Percentiles rank a stretch among this genome's conserved stretches.
Conservation (phyloP, 192 early-diverging fungal genomes). For the Chytriomyces hyalinus region DNA sequence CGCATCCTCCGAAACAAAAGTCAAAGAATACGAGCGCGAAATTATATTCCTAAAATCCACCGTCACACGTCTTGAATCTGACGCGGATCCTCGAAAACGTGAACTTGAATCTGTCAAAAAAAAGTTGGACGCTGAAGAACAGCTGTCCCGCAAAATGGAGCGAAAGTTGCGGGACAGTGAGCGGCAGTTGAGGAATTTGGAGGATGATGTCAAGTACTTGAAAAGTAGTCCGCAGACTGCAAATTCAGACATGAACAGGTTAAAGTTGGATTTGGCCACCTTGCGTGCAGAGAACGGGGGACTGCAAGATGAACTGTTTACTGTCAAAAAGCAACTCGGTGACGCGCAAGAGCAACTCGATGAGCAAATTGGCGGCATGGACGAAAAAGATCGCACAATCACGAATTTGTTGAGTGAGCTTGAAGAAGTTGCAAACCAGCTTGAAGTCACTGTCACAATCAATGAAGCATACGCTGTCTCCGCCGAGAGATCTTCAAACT, state of each 20-base stretch:
- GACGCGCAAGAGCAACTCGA: conserved; percentile 40
- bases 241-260: conserved; percentile 34
- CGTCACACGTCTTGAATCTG: conserved; percentile 42
- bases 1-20: conserved; percentile 41
- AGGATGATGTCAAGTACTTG: conserved; percentile 24
- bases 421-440: conserved; percentile 53
- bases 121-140: conserved; percentile 16
- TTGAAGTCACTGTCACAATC: conserved; percentile 41
- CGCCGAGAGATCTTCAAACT: not conserved
- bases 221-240: conserved; percentile 11
- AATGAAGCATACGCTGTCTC: conserved; percentile 19
- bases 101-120: conserved; percentile 22
- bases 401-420: conserved; percentile 49
- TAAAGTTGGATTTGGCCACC: conserved; percentile 53
- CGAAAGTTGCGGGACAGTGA: conserved; percentile 14
- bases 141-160: conserved; percentile 3
- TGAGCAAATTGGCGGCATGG: conserved; percentile 40
- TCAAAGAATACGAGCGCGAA: conserved; percentile 51
- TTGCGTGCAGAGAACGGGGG: conserved; percentile 37
- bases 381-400: conserved; percentile 54
- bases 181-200: conserved; percentile 22
- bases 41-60: conserved; percentile 46
- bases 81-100: conserved; percentile 30
- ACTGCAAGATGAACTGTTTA: conserved; percentile 31
- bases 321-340: conserved; percentile 26